Base-by-base conservation (phyloP, 225 moss, liverwort and hornwort species). In the Pleurozium schreberi region DNA sequence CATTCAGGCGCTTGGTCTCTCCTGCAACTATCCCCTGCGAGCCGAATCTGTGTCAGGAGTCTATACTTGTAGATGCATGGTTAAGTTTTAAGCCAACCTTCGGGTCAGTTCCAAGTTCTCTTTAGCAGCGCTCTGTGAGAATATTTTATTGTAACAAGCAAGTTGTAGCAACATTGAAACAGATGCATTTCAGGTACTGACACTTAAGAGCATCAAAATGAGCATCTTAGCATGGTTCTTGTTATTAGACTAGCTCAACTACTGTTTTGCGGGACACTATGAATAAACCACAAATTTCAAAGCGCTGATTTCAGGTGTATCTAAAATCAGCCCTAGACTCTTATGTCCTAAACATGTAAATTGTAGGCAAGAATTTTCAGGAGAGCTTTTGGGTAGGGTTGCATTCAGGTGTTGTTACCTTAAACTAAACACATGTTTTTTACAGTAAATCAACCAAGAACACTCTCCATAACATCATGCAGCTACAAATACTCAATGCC, bases 1-100 rank as follows among this genome's bases (percentile, higher is more conserved):
- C 28, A 14, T 95, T 93, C 89, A 95, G 87, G 88, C 94, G 92
- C 90, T 92, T 93, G 80, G 94, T 90, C 89, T 95, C 94, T 91
- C 93, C 91, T 66, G 92, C 92, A 77, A 93, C 93, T 83, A 95
- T 95, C 9, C 94, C 94, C 94, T 95, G 92, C 60, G 78, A 81
- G 36, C 42, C 84, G 70, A 87, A 81, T 75, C 67, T 55, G 21
- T 67, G 82, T 93, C 78, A 86, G 78, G 61, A 45, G 28, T 86
- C 33, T 50, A 80, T 50, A 73, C 27, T 78, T 64, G 64, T 70
- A 86, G 66, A 62, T 88, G 36, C 33, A 77, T 69, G 61, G 79
- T 57, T 45, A 53, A 70, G 31, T 36, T 83, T 65, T 53, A 19
- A 64, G 70, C 49, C 33, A 64, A 75, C 27, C 47, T 64, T 64